A percentile compares a stretch with the other conserved stretches of the same genome.
phyloP scores from a whole-genome alignment of 2,329 filamentous ascomycete species.

The Pseudogymnoascus sp. region DNA sequence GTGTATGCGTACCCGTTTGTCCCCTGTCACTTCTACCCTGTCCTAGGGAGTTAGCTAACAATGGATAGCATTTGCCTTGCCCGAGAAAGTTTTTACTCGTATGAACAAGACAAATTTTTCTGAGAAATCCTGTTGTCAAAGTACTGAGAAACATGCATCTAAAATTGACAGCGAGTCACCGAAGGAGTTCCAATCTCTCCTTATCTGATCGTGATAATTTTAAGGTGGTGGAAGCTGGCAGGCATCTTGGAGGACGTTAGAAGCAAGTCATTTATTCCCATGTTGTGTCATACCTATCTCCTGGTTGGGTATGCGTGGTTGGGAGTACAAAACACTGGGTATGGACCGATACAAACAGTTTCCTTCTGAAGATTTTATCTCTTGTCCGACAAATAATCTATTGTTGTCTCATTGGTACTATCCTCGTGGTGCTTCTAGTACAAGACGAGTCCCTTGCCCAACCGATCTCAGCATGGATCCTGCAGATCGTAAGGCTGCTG shows the following conservation, averaged over 20 bases:
- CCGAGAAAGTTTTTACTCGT: background rate
- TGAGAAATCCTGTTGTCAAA: background rate
- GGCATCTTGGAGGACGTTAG: background rate
- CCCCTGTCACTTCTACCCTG: background rate
- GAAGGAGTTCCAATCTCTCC: background rate
- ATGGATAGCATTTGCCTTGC: background rate
- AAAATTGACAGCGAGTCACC: background rate
- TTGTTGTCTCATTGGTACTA: background rate
- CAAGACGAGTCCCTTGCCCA: conserved; percentile 3
- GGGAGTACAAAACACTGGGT: conserved; percentile 1
- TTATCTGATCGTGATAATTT: background rate
- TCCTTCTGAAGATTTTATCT: background rate
- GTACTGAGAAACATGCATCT: background rate
- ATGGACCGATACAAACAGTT: background rate
- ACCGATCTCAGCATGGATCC: conserved; percentile 8
- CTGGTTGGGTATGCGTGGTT: background rate
- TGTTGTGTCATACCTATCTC: background rate
- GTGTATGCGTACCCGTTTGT: background rate
- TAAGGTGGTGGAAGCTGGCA: background rate
- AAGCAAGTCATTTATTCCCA: background rate
- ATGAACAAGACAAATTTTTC: background rate
- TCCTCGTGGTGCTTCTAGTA: background rate
- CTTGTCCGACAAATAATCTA: background rate
- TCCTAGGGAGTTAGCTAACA: background rate
- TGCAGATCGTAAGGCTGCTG: background rate